Evolutionary conservation across 305 asterid species (phyloP), one percentile per base, ranked within the genome.

Genomic region (Fraxinus ornus): DNA sequence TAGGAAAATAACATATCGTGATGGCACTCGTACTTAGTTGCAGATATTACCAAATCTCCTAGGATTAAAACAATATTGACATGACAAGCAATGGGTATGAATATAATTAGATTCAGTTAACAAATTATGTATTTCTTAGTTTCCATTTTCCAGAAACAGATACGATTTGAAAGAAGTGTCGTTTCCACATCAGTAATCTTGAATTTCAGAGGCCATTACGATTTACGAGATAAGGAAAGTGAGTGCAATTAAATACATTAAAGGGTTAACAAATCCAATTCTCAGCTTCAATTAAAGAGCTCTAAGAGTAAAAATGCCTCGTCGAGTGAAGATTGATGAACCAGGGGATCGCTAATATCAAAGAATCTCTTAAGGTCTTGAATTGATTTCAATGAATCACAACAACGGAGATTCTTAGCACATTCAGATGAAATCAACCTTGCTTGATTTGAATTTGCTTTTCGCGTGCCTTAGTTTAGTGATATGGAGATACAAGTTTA

Each of bases 371-470:
- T 55, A 55, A n/a, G 64, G 9, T 55, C 64, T 55, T 17, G 64
- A 55, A n/a, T 55, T 55, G 9, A 15, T n/a, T 55, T 55, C 64
- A 55, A 55, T 55, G n/a, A 64, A 9, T 8, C 5, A 4, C 15
- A 9, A 24, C 72, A 9, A n/a, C 33, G 8, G 7, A 64, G 3
- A 64, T 47, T 68, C 73, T 66, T 33, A 19, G 60, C 72, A 66
- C 36, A 33, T 74, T 4, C 73, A 44, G 36, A 74, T 66, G 60
- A 62, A 71, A 76, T 77, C 64, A 74, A 75, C 44, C 55, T 35
- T 10, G 24, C 3, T 15, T 26, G 13, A 22, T 68, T 74, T 10
- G 73, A 84, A 36, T 72, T 12, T 55, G 32, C 52, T 35, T 37
- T 17, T 52, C 8, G 62, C 5, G 62, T 52, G 21, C 62, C 62